These are phyloP conservation scores for Colletotrichum sidae DNA, from an alignment of 2,329 filamentous ascomycete genomes.

Conservation along the genomic window DNA sequence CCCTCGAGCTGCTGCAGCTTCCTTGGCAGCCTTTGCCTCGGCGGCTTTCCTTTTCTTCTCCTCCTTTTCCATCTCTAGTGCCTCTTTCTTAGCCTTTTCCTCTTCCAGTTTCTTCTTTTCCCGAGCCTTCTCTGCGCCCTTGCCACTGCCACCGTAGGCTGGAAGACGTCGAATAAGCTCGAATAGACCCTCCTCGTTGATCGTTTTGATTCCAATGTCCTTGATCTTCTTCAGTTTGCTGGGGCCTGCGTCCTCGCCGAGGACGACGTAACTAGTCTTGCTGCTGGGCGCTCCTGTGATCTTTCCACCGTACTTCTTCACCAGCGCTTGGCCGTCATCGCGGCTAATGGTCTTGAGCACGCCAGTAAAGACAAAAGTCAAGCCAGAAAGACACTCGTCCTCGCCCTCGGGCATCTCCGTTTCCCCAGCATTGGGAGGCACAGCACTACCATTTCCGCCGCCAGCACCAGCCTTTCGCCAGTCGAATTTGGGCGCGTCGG, in stretches of 20 bases:
- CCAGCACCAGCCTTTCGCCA: conserved; percentile 73
- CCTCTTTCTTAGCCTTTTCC: conserved; percentile 82
- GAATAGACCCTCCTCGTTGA: conserved; percentile 93
- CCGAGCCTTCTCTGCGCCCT: conserved; percentile 85
- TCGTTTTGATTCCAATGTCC: conserved; percentile 85
- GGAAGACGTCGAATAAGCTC: conserved; percentile 85
- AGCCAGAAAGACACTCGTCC: conserved; percentile 88
- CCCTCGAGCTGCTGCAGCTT: conserved; percentile 59
- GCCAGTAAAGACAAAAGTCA: conserved; percentile 96
- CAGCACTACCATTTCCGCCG: conserved; percentile 68
- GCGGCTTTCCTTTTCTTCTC: conserved; percentile 71
- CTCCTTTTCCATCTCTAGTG: conserved; percentile 86
- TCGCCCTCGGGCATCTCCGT: conserved; percentile 84
- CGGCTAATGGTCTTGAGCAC: conserved; percentile 83
- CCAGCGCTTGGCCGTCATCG: conserved; percentile 85
- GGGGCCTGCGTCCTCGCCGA: conserved; percentile 91
- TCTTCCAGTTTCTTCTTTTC: conserved; percentile 89
- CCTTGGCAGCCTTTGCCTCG: conserved; percentile 64
- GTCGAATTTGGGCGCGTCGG: conserved; percentile 78
- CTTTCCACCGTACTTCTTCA: conserved; percentile 95
- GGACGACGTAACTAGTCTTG: conserved; percentile 93
- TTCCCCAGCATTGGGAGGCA: conserved; percentile 71
- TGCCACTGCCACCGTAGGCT: conserved; percentile 86
- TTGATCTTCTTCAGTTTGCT: conserved; percentile 91
- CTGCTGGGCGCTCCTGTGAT: conserved; percentile 86